Conservation (phyloP, 805 yeast genomes). For the Novakomyces olei region DNA sequence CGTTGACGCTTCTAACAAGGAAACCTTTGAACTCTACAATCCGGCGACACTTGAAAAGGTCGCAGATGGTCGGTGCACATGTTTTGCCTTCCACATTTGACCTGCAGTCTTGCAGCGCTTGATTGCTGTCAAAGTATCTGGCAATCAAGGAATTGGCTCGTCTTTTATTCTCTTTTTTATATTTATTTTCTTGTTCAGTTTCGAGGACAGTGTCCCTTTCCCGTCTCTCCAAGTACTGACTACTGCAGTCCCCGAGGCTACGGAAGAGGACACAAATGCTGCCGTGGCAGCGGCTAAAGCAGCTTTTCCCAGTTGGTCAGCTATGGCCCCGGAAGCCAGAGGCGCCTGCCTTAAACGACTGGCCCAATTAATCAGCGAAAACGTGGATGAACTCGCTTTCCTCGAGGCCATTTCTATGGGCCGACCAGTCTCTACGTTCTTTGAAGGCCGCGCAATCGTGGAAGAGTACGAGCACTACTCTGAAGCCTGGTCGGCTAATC, state of each 20-base stretch:
- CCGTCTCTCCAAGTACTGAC: no score
- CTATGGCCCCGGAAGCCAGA: slow-evolving; percentile 18
- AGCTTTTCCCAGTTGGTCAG: slow-evolving; percentile 20
- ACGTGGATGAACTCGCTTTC: slow-evolving; percentile 38
- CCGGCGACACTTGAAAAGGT: slow-evolving; percentile 45
- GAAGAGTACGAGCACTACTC: slow-evolving; percentile 57
- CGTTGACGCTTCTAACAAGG: no score
- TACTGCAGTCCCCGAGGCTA: slow-evolving; percentile 45
- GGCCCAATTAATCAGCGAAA: slow-evolving; percentile 46
- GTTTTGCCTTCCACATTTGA: no score
- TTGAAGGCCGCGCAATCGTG: slow-evolving; percentile 34
- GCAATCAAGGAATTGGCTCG: no score
- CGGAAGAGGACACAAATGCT: slow-evolving; percentile 41
- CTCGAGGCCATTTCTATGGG: slow-evolving; percentile 64
- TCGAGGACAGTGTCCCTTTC: no score
- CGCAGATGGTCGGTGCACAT: no score
- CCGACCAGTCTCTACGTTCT: slow-evolving; percentile 31
- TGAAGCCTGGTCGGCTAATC: slow-evolving; percentile 70
- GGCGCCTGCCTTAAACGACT: slow-evolving; percentile 31
- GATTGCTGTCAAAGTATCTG: no score
- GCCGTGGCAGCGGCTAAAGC: slow-evolving; percentile 36
- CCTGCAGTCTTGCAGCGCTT: no score
- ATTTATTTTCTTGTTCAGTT: no score
- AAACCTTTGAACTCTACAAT: slow-evolving; percentile 34
- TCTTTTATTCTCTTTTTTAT: no score